Evolutionary conservation across 1,284 basidiomycete genomes (phyloP).

Genomic region (Ustilago tritici): DNA sequence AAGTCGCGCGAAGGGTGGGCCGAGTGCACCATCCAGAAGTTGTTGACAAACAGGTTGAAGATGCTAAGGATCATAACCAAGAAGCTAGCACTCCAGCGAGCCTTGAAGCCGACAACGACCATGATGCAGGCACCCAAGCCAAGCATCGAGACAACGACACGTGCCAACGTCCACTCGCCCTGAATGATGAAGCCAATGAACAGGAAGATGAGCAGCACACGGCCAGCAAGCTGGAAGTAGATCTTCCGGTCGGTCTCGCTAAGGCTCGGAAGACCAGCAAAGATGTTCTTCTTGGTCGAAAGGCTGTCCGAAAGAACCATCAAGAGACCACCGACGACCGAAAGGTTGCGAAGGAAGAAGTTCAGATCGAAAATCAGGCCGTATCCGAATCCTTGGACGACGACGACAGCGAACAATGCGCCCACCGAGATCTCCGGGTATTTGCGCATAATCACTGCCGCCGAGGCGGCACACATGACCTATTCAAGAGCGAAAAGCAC

Average conservation of each 20-base stretch:
- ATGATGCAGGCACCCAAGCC: slow-evolving; percentile 83
- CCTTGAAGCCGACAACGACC: slow-evolving; percentile 99
- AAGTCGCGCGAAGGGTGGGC: slow-evolving; percentile 96
- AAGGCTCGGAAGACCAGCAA: slow-evolving; percentile 87
- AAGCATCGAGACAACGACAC: slow-evolving; percentile 83
- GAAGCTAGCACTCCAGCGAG: slow-evolving; percentile 98
- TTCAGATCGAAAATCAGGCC: slow-evolving; percentile 96
- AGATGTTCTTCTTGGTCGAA: slow-evolving; percentile 80
- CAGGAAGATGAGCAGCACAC: slow-evolving; percentile 97
- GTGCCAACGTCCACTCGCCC: slow-evolving; percentile 86
- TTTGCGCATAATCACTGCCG: slow-evolving; percentile 86
- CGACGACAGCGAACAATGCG: slow-evolving; percentile 88
- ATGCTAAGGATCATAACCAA: slow-evolving; percentile 89
- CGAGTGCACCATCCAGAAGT: slow-evolving; percentile 94
- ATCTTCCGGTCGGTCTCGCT: slow-evolving; percentile 97
- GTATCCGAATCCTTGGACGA: slow-evolving; percentile 92
- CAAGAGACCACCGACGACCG: slow-evolving; percentile 89
- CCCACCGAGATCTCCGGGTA: slow-evolving; percentile 89
- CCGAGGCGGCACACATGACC: slow-evolving; percentile 86
- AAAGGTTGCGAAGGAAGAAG: slow-evolving; percentile 97
- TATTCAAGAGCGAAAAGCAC: slow-evolving; percentile 7
- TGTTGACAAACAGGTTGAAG: slow-evolving; percentile 93
- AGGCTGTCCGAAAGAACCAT: slow-evolving; percentile 99
- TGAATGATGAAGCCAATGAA: slow-evolving; percentile 98
- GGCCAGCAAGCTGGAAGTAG: slow-evolving; percentile 90